These are phyloP conservation scores for Cyclotella atomus DNA, from an alignment of 108 stramenopile genomes.

Conservation along the genomic window DNA sequence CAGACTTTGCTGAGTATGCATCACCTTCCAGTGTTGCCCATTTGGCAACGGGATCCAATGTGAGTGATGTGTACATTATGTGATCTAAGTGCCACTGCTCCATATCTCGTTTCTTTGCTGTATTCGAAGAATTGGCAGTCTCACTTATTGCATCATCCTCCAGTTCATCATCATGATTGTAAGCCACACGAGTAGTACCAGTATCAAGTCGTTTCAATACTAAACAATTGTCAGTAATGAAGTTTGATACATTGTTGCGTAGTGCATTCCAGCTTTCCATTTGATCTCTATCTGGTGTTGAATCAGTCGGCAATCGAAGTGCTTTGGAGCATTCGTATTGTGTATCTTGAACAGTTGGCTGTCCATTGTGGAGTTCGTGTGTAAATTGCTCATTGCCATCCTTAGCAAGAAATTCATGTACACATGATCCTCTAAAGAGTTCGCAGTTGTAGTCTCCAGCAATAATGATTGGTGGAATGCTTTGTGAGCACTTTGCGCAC, in stretches of 20 bases:
- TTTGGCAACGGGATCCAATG: slow-evolving; percentile 19
- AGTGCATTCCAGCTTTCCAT: slow-evolving; percentile 47
- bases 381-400: background rate
- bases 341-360: background rate
- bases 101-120: slow-evolving; percentile 17
- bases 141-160: slow-evolving; percentile 2
- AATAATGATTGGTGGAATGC: slow-evolving; percentile 38
- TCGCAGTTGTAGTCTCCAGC: slow-evolving; percentile 64
- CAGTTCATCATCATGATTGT: slow-evolving; percentile 45
- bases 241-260: slow-evolving; percentile 23
- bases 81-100: slow-evolving; percentile 58
- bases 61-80: slow-evolving; percentile 50
- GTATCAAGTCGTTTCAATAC: slow-evolving; percentile 37
- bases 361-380: background rate
- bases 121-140: background rate
- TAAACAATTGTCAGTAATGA: slow-evolving; percentile 31
- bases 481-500: slow-evolving; percentile 1
- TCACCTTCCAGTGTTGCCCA: slow-evolving; percentile 62
- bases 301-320: slow-evolving; percentile 22
- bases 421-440: slow-evolving; percentile 47
- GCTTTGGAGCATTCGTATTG: slow-evolving; percentile 38
- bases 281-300: slow-evolving; percentile 31
- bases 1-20: slow-evolving; percentile 24
- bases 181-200: slow-evolving; percentile 48
- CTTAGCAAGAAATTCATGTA: slow-evolving; percentile 39